Percentiles rank a stretch among this genome's conserved stretches.
Conservation (phyloP, 2,329 filamentous ascomycete genomes). For the Paecilomyces niveus region DNA sequence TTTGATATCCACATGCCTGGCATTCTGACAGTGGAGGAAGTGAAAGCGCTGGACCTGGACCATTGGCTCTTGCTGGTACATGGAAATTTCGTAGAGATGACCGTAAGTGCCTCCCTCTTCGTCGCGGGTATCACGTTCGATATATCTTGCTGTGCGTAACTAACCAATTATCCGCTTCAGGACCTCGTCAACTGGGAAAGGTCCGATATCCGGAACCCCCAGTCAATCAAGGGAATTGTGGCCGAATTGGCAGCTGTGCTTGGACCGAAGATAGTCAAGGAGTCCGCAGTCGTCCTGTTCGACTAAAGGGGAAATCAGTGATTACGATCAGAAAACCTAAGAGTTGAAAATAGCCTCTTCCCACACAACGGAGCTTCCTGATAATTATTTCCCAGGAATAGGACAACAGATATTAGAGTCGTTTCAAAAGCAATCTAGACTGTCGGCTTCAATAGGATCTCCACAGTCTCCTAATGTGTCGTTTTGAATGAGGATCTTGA, state of each 20-base stretch:
- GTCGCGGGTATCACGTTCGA: not conserved
- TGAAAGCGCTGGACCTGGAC: constrained; percentile 36
- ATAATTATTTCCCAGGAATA: no score
- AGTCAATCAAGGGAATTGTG: constrained; percentile 41
- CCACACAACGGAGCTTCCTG: no score
- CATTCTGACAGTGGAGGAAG: constrained; percentile 35
- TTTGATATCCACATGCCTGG: constrained; percentile 43
- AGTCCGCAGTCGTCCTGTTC: constrained; percentile 35
- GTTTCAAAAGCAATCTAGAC: no score
- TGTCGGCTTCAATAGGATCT: no score
- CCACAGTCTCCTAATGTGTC: no score
- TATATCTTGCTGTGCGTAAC: not conserved
- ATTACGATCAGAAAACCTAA: not conserved
- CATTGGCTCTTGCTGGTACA: constrained; percentile 38
- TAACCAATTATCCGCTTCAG: constrained; percentile 13
- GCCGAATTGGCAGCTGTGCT: constrained; percentile 40
- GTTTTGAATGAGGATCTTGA: no score
- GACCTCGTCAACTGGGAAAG: constrained; percentile 42
- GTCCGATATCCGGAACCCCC: constrained; percentile 33
- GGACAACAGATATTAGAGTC: no score
- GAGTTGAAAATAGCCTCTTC: no score
- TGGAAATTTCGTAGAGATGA: constrained; percentile 36
- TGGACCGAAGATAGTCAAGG: constrained; percentile 35
- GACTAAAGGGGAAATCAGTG: constrained; percentile 13
- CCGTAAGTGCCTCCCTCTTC: constrained; percentile 19